Evolutionary conservation across 345 rosid species (phyloP).

Genomic region (Salix arbutifolia): DNA sequence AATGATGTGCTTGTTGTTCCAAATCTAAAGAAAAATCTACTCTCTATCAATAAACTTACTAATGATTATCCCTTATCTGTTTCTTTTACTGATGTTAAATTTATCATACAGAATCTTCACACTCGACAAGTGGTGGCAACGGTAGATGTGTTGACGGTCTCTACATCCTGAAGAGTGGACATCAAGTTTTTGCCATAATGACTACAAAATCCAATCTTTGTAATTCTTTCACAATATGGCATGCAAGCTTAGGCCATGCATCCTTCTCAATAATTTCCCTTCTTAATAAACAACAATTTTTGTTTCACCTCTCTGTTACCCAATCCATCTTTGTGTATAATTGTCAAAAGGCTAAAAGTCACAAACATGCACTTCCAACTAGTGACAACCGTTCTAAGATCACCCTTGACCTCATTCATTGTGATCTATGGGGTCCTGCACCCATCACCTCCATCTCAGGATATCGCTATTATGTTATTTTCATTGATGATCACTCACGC

Average conservation of each 20-base stretch:
- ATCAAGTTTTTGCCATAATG: background rate
- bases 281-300: background rate
- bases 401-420: background rate
- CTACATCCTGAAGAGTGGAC: background rate
- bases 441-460: background rate
- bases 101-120: background rate
- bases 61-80: background rate
- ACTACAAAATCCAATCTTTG: background rate
- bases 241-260: constrained; percentile 6
- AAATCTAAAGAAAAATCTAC: background rate
- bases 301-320: constrained; percentile 3
- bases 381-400: background rate
- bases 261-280: background rate
- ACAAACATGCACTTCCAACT: background rate
- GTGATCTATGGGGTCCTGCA: background rate
- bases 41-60: constrained; percentile 6
- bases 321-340: background rate
- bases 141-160: background rate
- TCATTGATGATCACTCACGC: background rate
- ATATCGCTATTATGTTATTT: background rate
- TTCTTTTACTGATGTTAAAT: background rate
- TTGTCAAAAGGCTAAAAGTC: constrained; percentile 6
- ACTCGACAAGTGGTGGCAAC: background rate
- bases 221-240: background rate
- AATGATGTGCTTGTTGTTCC: constrained; percentile 7